A percentile compares a stretch with the other conserved stretches of the same genome.
These are phyloP conservation scores for Fusarium dlaminii DNA, from an alignment of 2,329 filamentous ascomycete species.

Conservation along the genomic window DNA sequence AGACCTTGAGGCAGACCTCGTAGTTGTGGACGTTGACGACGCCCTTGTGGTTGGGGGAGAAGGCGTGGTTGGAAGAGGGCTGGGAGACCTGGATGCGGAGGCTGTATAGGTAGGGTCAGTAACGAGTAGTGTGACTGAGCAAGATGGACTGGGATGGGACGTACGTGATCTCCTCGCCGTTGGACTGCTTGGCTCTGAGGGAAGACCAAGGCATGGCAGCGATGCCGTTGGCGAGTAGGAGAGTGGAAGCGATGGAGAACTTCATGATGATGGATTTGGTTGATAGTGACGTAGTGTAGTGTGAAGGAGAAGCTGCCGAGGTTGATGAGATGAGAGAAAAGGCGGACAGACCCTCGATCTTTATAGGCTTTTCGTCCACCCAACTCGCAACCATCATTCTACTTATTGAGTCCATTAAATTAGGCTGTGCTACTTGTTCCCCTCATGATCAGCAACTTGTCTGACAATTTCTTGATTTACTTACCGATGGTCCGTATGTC, in stretches of 20 bases:
- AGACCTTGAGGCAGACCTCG: not conserved
- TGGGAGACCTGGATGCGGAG: conserved; percentile 28
- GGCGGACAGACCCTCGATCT: rapidly evolving
- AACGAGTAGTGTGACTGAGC: rapidly evolving
- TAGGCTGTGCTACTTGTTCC: too few relatives aligned
- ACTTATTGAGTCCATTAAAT: rapidly evolving
- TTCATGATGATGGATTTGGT: too few relatives aligned
- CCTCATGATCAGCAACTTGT: not conserved
- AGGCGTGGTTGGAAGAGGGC: not conserved
- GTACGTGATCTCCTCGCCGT: conserved; percentile 31
- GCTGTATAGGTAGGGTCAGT: rapidly evolving
- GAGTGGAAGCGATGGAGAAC: conserved; percentile 1
- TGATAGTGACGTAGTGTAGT: not conserved
- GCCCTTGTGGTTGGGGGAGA: not conserved
- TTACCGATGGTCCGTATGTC: not conserved
- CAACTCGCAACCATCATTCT: not conserved
- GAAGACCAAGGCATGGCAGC: conserved; percentile 28
- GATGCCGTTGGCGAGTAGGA: conserved; percentile 18
- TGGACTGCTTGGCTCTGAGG: not conserved
- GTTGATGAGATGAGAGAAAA: rapidly evolving
- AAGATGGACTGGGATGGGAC: not conserved
- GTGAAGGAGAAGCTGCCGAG: not conserved
- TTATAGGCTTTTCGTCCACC: not conserved
- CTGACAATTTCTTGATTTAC: not conserved
- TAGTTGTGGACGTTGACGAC: not conserved